Conservation (phyloP, 108 stramenopile species). For the Asterionellopsis glacialis region DNA sequence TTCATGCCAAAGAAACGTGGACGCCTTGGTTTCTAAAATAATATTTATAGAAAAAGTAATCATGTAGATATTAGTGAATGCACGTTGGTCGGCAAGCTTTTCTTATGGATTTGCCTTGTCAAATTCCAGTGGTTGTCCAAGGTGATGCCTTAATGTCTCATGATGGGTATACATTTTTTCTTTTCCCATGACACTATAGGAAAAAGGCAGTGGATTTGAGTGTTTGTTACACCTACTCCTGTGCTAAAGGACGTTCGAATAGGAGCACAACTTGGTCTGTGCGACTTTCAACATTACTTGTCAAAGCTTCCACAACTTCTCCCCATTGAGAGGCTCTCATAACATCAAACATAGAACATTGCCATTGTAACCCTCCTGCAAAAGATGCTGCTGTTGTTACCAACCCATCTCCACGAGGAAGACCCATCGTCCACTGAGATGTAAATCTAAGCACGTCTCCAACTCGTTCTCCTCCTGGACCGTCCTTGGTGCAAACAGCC, state of each 20-base stretch:
- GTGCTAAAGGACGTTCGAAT: slow-evolving; percentile 61
- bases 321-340: slow-evolving; percentile 63
- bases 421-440: slow-evolving; percentile 73
- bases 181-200: no score
- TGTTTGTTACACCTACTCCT: background rate
- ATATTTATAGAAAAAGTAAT: background rate
- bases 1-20: slow-evolving; percentile 64
- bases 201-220: no score
- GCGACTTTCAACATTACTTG: slow-evolving; percentile 50
- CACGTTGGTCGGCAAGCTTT: no score
- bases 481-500: slow-evolving; percentile 69
- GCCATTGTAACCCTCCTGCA: slow-evolving; percentile 67
- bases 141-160: no score
- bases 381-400: slow-evolving; percentile 65
- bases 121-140: no score
- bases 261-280: slow-evolving; percentile 81
- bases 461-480: slow-evolving; percentile 56
- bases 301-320: slow-evolving; percentile 66
- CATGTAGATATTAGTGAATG: no score
- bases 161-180: no score
- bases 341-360: slow-evolving; percentile 76
- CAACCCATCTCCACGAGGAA: slow-evolving; percentile 75
- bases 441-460: slow-evolving; percentile 76
- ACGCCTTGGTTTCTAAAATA: slow-evolving; percentile 44
- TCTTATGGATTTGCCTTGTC: no score